Conservation (phyloP, 192 early-diverging fungal genomes). For the Paraglomus brasilianum region DNA sequence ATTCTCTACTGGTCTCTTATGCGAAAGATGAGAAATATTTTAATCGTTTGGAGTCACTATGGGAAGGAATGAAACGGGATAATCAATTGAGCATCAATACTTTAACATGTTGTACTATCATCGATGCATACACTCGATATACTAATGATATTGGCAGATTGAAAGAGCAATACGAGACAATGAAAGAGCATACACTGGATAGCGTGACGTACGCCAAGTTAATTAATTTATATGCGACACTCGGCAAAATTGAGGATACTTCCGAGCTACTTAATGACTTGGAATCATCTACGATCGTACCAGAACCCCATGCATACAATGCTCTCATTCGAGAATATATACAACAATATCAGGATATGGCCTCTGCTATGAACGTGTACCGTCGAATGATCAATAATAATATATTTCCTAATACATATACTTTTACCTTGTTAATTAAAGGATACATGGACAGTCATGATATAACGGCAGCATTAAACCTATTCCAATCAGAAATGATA, state of each 20-base stretch:
- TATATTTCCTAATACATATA: background rate
- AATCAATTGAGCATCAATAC: background rate
- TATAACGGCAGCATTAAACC: background rate
- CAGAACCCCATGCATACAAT: background rate
- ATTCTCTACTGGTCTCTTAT: background rate
- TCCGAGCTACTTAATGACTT: background rate
- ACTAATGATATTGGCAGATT: background rate
- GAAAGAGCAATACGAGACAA: background rate
- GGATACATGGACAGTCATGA: slow-evolving; percentile 2
- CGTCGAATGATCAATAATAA: background rate
- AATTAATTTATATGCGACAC: background rate
- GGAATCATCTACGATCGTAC: background rate
- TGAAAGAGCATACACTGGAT: background rate
- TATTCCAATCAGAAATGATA: background rate
- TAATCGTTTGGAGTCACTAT: background rate
- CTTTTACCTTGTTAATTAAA: background rate
- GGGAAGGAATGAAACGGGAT: background rate
- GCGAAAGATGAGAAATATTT: background rate
- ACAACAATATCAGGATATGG: background rate
- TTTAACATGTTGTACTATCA: background rate
- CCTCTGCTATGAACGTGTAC: background rate
- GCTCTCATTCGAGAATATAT: background rate
- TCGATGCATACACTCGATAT: background rate
- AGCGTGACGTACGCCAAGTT: background rate
- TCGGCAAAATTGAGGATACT: background rate